Base-by-base conservation (phyloP, 345 rosid genomes). In the Balakata baccata region DNA sequence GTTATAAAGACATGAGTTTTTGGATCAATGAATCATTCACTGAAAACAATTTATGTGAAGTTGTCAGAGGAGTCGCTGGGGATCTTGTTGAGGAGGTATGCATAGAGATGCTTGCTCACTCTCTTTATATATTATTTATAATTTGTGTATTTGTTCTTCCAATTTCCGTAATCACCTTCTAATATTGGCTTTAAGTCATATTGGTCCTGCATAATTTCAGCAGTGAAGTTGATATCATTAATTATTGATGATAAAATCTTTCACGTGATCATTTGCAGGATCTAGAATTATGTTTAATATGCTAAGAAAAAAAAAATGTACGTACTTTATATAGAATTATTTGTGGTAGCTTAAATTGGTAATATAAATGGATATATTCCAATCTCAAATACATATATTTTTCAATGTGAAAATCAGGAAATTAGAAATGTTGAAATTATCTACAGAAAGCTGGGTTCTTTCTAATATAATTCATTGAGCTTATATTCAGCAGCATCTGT, bases 51-150 rank as follows among this genome's bases (percentile, higher is more conserved):
- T 83, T 95, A 70, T 92, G 98, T 73, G 99, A 95, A 84, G 77
- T 95, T 77, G 79, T 95, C 25, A 87, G 99, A 88, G 98, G 90
- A 81, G 74, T 95, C 68, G 93, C 98, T 17, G 99, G 99, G 39
- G 99, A 95, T 85, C 96, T 92, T 76, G 98, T 78, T 45, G 99
- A 95, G 86, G 98, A 95, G 98, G 99, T 95, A 85, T 49, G 79
- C 18, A n/a, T 62, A 17, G 56, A 45, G 34, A 23, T 11, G 11
- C 16, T 46, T 39, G 64, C 5, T 53, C 13, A 2, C 34, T 29
- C 34, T 34, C 73, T 5, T 63, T 38, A 16, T 13, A 39, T 9
- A 20, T 39, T 71, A 57, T 59, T 9, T 66, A 41, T 59, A 25
- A 59, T 29, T 7, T 56, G 16, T 17, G 54, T 34, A 29, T 74